Evolutionary conservation across 2,329 filamentous ascomycete genomes (phyloP).

Genomic region (Ceratocystis smalleyi): DNA sequence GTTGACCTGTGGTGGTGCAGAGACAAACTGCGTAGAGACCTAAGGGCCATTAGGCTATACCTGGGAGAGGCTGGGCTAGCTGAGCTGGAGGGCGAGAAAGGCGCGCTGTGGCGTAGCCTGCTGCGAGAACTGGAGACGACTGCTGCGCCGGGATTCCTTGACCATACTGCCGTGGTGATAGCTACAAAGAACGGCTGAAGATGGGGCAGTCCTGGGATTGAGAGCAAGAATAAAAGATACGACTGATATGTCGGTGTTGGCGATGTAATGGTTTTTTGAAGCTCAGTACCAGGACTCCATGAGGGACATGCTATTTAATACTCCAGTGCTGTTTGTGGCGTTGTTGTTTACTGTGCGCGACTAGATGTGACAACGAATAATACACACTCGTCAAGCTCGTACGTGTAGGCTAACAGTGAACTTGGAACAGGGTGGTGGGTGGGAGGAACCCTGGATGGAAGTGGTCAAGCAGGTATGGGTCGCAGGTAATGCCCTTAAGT

Average conservation of each 20-base stretch:
- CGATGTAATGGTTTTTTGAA: neutral
- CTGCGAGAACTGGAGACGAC: conserved; percentile 19
- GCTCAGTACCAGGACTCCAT: neutral
- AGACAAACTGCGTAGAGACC: conserved; percentile 18
- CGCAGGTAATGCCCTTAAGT: no score
- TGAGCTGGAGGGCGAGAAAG: conserved; percentile 17
- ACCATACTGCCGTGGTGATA: no score
- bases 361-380: neutral
- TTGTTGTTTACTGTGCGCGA: neutral
- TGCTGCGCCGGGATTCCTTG: neutral
- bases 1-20: conserved; percentile 20
- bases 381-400: neutral
- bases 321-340: neutral
- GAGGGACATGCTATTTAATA: neutral
- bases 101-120: conserved; percentile 19
- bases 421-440: neutral
- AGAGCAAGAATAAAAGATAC: neutral
- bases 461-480: no score
- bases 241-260: neutral
- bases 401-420: neutral
- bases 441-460: neutral
- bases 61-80: conserved; percentile 16
- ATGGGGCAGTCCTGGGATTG: neutral
- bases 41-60: conserved; percentile 18
- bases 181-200: neutral